These are phyloP conservation scores for Leptographium procerum DNA, from an alignment of 2,329 filamentous ascomycete species.

Conservation along the genomic window DNA sequence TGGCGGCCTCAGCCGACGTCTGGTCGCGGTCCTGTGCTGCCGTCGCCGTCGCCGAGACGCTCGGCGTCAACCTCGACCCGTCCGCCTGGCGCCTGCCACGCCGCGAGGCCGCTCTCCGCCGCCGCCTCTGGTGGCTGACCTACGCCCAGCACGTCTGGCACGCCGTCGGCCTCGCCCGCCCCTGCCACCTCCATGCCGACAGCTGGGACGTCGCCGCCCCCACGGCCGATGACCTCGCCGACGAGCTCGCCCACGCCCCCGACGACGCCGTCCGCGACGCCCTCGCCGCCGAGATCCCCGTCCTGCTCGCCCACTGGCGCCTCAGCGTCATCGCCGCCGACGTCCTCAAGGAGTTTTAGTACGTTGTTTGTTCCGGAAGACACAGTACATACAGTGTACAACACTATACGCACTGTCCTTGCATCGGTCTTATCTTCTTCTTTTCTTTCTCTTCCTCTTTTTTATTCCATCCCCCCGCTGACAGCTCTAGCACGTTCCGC, in stretches of 20 bases:
- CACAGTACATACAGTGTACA: background rate
- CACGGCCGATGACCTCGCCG: conserved; percentile 10
- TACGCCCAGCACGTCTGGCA: conserved; percentile 15
- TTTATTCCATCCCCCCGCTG: background rate
- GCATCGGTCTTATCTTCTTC: background rate
- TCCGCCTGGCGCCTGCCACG: conserved; percentile 14
- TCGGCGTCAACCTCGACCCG: conserved; percentile 15
- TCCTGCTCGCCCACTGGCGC: conserved; percentile 14
- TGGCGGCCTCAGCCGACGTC: conserved; percentile 13
- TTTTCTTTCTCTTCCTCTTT: no score
- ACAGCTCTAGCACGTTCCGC: conserved; percentile 7
- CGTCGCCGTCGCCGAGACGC: conserved; percentile 15
- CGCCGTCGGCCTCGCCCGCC: conserved; percentile 12
- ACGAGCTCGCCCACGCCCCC: conserved; percentile 5
- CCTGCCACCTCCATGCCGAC: conserved; percentile 13
- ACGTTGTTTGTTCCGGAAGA: background rate
- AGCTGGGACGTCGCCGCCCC: conserved; percentile 15
- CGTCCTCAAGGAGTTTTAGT: conserved; percentile 16
- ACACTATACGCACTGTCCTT: background rate
- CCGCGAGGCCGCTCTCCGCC: conserved; percentile 13
- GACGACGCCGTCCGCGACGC: conserved; percentile 1
- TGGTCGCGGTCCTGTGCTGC: conserved; percentile 16
- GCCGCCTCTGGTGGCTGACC: conserved; percentile 17
- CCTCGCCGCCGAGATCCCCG: conserved; percentile 7
- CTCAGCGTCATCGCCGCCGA: conserved; percentile 14